phyloP scores from a whole-genome alignment of 1,284 basidiomycete genomes.

The Trametes sp. region DNA sequence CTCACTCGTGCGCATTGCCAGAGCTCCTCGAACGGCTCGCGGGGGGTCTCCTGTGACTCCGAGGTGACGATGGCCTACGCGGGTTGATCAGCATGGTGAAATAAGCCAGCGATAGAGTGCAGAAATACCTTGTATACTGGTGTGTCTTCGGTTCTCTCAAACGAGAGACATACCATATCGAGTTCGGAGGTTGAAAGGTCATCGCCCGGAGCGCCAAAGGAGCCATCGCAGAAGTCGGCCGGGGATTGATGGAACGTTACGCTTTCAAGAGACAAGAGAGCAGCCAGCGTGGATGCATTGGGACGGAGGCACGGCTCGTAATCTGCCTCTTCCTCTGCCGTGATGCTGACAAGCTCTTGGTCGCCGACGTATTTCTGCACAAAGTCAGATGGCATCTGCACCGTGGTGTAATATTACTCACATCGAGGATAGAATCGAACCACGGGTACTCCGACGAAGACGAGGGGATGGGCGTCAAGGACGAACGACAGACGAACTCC shows the following conservation, averaged over 20 bases:
- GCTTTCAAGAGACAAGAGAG: background rate
- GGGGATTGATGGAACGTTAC: background rate
- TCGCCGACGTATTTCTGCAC: background rate
- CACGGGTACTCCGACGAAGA: background rate
- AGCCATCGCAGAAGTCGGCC: background rate
- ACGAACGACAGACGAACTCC: background rate
- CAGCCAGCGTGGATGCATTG: background rate
- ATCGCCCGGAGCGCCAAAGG: background rate
- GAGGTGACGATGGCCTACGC: background rate
- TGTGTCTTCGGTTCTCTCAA: background rate
- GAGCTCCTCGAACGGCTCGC: background rate
- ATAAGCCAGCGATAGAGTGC: background rate
- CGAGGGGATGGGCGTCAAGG: background rate
- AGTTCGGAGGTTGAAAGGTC: too few relatives aligned
- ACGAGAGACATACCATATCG: background rate
- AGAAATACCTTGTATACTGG: background rate
- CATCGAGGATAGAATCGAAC: slow-evolving; percentile 1
- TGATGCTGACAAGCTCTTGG: background rate
- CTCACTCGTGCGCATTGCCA: background rate
- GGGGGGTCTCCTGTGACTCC: background rate
- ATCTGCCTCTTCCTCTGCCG: background rate
- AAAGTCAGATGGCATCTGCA: background rate
- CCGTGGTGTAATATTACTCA: background rate
- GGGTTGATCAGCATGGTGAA: background rate
- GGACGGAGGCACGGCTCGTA: background rate